These are phyloP conservation scores for Citrus glauca DNA, from an alignment of 345 rosid genomes.

Conservation along the genomic window DNA sequence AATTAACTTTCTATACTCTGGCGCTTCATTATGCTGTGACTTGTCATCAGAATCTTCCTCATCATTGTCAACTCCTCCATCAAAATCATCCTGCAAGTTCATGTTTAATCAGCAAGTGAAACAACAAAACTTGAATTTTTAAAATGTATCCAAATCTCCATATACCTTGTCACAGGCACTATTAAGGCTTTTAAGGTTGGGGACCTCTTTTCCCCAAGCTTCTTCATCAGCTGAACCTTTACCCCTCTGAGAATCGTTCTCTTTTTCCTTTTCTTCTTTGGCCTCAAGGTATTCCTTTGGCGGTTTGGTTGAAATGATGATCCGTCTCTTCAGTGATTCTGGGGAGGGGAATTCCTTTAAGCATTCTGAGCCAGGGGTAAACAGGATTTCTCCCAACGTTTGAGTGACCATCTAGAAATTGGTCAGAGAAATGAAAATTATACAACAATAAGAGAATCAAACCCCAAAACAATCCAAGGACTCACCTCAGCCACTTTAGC, in stretches of 20 bases:
- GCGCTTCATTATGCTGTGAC: constrained; percentile 27
- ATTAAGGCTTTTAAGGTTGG: constrained; percentile 30
- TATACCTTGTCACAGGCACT: constrained; percentile 37
- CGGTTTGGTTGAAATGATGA: constrained; percentile 93
- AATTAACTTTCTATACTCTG: constrained; percentile 41
- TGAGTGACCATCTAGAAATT: constrained; percentile 67
- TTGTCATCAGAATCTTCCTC: constrained; percentile 38
- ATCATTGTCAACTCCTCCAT: constrained; percentile 26
- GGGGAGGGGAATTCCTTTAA: constrained; percentile 87
- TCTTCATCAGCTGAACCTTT: constrained; percentile 48
- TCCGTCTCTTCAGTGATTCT: constrained; percentile 49
- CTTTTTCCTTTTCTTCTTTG: constrained; percentile 37
- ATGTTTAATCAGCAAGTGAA: constrained; percentile 11
- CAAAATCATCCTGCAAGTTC: constrained; percentile 38
- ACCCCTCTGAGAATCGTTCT: constrained; percentile 37
- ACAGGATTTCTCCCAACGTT: constrained; percentile 80
- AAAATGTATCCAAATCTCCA: neutral
- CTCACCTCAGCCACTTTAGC: constrained; percentile 84
- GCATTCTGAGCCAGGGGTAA: constrained; percentile 67
- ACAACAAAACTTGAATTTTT: constrained; percentile 1
- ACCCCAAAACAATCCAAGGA: constrained; percentile 4
- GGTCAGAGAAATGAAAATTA: constrained; percentile 17
- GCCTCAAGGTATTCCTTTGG: constrained; percentile 80
- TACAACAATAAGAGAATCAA: neutral
- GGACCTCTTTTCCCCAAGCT: constrained; percentile 81